phyloP scores from a whole-genome alignment of 2,329 filamentous ascomycete genomes.

The Fusarium piperis region DNA sequence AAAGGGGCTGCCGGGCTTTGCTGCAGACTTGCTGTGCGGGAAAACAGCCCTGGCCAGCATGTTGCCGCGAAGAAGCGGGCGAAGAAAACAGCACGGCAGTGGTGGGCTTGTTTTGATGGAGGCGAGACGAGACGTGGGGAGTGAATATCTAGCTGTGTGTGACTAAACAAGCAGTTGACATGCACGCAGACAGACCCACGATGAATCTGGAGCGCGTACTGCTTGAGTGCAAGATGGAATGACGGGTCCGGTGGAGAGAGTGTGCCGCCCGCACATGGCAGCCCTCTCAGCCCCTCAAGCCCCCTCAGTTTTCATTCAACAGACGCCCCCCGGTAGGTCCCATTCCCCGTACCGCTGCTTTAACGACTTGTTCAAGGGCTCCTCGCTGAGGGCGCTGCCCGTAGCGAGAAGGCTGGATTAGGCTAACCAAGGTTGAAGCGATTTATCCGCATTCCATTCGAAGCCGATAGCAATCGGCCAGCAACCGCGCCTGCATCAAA shows the following conservation, averaged over 20 bases:
- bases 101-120: background rate
- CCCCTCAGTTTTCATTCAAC: conserved; percentile 21
- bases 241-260: conserved; percentile 26
- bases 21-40: conserved; percentile 25
- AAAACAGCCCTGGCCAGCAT: conserved; percentile 12
- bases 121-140: background rate
- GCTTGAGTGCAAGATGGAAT: conserved; percentile 21
- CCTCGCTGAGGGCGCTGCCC: conserved; percentile 41
- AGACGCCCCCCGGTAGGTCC: conserved; percentile 11
- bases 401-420: conserved; percentile 14
- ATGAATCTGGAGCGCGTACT: background rate
- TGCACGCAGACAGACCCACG: background rate
- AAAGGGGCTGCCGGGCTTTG: conserved; percentile 23
- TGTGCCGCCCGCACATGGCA: conserved; percentile 32
- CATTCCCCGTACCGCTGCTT: conserved; percentile 20
- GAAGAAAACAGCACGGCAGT: conserved; percentile 14
- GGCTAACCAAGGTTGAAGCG: conserved; percentile 24
- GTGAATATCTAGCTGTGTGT: background rate
- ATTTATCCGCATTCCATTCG: conserved; percentile 31
- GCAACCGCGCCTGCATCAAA: background rate
- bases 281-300: conserved; percentile 22
- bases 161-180: background rate
- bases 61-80: conserved; percentile 14
- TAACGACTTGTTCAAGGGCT: conserved; percentile 27
- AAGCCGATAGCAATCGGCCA: background rate